Base-by-base conservation (phyloP, 345 rosid species). In the Capsella bursapastoris region DNA sequence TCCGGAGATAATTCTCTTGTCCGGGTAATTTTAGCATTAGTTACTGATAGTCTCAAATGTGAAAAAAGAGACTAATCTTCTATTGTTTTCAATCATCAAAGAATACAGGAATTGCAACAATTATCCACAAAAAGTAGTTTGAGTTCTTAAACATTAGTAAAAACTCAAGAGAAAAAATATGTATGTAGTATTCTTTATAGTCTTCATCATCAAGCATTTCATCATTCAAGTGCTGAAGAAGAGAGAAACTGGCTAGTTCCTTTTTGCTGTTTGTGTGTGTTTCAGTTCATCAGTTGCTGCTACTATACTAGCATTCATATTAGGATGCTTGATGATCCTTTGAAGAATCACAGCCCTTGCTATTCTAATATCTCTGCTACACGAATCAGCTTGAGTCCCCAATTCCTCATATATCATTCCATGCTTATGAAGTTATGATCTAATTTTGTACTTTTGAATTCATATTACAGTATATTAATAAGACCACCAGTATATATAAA, bases 341-440 rank as follows among this genome's bases (percentile, higher is more conserved):
- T 89, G 99, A 12, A 90, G 89, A 81, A 92, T 92, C 60, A 95
- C 97, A 11, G 97, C 92, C 81, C 99, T 86, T 29, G 99, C 99
- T 66, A 92, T 80, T 61, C 97, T 80, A 1, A 90, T 86, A 49
- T 95, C 99, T 0, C 97, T 77, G 81, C 97, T 84, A 71, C 97
- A 95, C 52, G 34, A 45, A 63, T 92, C 97, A 69, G 97, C 93
- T 40, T 90, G 97, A 5, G 34, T 40, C n/a, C 90, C 96, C 55
- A 95, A 71, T 66, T 89, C 90, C 68, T 95, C 99, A 22, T 18
- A 18, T 18, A 18, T 22, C 25, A 22, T 22, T 22, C 25, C 25
- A 22, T 22, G 25, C 25, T 22, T 22, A 22, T 22, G 25, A 22
- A 22, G 25, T 22, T 22, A 22, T 22, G 25, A 22, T 22, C 25